phyloP scores from a whole-genome alignment of 148 eudicot species.

The Chenopodium quinoa region DNA sequence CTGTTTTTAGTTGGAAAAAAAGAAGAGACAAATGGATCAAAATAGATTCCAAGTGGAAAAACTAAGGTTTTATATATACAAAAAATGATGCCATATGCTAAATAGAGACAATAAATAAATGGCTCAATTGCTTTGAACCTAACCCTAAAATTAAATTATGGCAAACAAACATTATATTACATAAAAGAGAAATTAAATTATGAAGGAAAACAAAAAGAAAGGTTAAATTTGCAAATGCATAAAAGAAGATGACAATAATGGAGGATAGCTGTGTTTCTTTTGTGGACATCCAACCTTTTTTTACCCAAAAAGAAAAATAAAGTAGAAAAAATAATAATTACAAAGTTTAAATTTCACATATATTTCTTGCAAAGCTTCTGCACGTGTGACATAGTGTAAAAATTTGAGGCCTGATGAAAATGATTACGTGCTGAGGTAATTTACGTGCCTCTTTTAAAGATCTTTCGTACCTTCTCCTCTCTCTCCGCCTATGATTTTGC shows the following conservation, averaged over 20 bases:
- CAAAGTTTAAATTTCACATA: background rate
- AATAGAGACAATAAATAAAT: slow-evolving; percentile 16
- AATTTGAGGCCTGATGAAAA: background rate
- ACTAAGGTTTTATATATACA: background rate
- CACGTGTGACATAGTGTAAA: slow-evolving; percentile 14
- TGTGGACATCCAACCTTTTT: background rate
- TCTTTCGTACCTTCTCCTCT: background rate
- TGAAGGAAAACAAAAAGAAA: background rate
- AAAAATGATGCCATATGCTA: background rate
- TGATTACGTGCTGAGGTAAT: slow-evolving; percentile 21
- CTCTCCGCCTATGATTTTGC: slow-evolving; percentile 15
- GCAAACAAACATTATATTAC: background rate
- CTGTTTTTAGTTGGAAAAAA: background rate
- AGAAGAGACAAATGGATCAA: background rate
- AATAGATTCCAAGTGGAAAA: background rate
- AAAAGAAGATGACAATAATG: slow-evolving; percentile 20
- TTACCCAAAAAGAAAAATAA: background rate
- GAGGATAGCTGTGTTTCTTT: slow-evolving; percentile 6
- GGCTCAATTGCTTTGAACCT: background rate
- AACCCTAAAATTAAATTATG: background rate
- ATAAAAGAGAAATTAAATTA: background rate
- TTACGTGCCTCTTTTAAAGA: slow-evolving; percentile 16
- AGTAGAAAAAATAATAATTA: background rate
- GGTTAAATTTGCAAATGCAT: slow-evolving; percentile 7
- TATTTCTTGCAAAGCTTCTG: slow-evolving; percentile 3